Conservation (phyloP, 176 grass and related monocot species). For the Puccinellia tenuiflora region DNA sequence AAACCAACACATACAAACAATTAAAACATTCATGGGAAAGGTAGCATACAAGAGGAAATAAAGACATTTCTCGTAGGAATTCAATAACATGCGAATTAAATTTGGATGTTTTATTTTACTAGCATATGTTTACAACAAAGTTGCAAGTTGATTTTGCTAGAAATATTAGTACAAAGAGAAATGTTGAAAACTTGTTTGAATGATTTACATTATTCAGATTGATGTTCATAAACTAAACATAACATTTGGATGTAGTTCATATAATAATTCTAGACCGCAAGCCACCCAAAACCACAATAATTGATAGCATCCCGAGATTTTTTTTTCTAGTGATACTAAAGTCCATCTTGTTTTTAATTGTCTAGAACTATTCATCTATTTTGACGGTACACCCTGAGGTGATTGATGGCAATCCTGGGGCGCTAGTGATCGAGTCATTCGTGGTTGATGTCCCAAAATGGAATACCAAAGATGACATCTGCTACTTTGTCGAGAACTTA, state of each 20-base stretch:
- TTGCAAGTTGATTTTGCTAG: not conserved
- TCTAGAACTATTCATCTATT: slow-evolving; percentile 80
- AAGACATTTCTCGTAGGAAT: not conserved
- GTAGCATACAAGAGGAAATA: not conserved
- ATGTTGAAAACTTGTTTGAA: not conserved
- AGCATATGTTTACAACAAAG: not conserved
- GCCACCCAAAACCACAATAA: not conserved
- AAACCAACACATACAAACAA: not conserved
- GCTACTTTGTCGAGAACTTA: slow-evolving; percentile 68
- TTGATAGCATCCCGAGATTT: not conserved
- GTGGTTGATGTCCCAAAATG: slow-evolving; percentile 63
- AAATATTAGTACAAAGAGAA: not conserved
- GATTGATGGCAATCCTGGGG: slow-evolving; percentile 46
- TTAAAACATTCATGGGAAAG: not conserved
- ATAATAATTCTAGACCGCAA: not conserved
- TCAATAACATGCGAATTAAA: not conserved
- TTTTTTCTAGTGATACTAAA: not conserved
- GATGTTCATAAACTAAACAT: not conserved
- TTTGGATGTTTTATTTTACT: not conserved
- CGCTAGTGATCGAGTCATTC: slow-evolving; percentile 80
- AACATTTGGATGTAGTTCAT: not conserved
- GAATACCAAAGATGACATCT: slow-evolving; percentile 74
- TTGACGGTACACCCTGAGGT: slow-evolving; percentile 65
- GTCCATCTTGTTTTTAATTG: slow-evolving; percentile 3
- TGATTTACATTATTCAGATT: not conserved